These are phyloP conservation scores for Pterothamnion heteromorphum DNA, from an alignment of 31 red algal species.

Conservation along the genomic window DNA sequence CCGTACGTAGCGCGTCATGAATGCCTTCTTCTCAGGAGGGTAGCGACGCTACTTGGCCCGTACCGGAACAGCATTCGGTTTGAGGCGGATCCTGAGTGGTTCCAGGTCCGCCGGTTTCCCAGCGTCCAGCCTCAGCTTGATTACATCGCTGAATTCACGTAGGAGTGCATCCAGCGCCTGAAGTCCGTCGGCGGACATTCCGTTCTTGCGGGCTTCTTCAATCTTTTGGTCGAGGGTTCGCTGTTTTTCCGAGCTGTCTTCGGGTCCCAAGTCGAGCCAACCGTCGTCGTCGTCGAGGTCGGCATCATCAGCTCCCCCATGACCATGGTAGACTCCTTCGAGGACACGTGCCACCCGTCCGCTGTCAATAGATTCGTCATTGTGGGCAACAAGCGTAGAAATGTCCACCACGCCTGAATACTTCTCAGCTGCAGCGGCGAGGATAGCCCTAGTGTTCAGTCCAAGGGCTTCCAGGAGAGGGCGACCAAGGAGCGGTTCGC, in stretches of 20 bases:
- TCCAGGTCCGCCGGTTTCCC: conserved; percentile 18
- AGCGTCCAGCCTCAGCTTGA: conserved; percentile 28
- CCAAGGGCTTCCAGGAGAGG: conserved; percentile 42
- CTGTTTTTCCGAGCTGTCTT: background rate
- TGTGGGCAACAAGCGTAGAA: background rate
- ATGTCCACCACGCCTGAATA: conserved; percentile 15
- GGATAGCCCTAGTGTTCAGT: background rate
- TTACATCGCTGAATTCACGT: conserved; percentile 12
- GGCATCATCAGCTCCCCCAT: conserved; percentile 21
- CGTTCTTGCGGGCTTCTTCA: background rate
- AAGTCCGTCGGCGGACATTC: background rate
- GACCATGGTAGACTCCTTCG: conserved; percentile 46
- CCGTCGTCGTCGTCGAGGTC: conserved; percentile 25
- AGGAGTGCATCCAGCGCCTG: background rate
- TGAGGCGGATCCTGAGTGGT: conserved; percentile 36
- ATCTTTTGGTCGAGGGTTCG: background rate
- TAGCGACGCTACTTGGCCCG: conserved; percentile 46
- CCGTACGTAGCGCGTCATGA: conserved; percentile 45
- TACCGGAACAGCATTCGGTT: conserved; percentile 36
- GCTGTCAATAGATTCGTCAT: background rate
- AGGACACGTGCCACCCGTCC: background rate
- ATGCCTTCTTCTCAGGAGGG: conserved; percentile 17
- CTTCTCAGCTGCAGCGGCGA: conserved; percentile 24
- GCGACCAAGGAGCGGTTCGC: conserved; percentile 40
- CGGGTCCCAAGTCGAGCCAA: conserved; percentile 41